These are phyloP conservation scores for Tylopilus subfusipes DNA, from an alignment of 768 basidiomycete species.

Conservation along the genomic window DNA sequence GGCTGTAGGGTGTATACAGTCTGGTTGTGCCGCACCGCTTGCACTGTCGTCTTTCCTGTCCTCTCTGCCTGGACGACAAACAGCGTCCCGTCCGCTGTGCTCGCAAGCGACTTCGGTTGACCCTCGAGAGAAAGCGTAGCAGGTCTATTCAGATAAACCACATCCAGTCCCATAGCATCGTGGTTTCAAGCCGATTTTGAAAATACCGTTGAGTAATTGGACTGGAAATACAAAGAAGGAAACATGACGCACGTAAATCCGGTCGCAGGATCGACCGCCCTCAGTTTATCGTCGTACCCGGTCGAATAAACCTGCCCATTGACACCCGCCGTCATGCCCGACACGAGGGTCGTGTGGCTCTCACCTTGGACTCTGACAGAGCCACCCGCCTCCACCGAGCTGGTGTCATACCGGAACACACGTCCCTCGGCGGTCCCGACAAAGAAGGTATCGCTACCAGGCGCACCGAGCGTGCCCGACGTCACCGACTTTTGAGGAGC, in stretches of 20 bases:
- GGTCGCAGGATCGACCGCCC: slow-evolving; percentile 51
- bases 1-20: slow-evolving; percentile 55
- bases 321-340: slow-evolving; percentile 49
- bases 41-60: slow-evolving; percentile 42
- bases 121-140: slow-evolving; percentile 50
- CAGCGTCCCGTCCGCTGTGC: slow-evolving; percentile 55
- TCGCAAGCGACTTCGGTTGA: slow-evolving; percentile 68
- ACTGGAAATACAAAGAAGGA: background rate
- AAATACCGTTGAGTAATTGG: too few relatives aligned
- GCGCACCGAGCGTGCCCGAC: slow-evolving; percentile 42
- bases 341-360: slow-evolving; percentile 69
- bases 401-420: slow-evolving; percentile 56
- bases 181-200: too few relatives aligned
- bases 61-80: slow-evolving; percentile 53
- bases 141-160: slow-evolving; percentile 36
- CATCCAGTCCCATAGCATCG: background rate
- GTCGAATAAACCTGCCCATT: slow-evolving; percentile 59
- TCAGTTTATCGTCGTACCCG: slow-evolving; percentile 78
- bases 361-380: slow-evolving; percentile 51
- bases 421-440: slow-evolving; percentile 81
- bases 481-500: slow-evolving; percentile 83
- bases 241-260: slow-evolving; percentile 31
- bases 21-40: slow-evolving; percentile 70
- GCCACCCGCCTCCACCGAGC: slow-evolving; percentile 2
- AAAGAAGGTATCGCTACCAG: slow-evolving; percentile 58